Base-by-base conservation (phyloP, 1,139 yeast species). In the Taphrina flavorubra region DNA sequence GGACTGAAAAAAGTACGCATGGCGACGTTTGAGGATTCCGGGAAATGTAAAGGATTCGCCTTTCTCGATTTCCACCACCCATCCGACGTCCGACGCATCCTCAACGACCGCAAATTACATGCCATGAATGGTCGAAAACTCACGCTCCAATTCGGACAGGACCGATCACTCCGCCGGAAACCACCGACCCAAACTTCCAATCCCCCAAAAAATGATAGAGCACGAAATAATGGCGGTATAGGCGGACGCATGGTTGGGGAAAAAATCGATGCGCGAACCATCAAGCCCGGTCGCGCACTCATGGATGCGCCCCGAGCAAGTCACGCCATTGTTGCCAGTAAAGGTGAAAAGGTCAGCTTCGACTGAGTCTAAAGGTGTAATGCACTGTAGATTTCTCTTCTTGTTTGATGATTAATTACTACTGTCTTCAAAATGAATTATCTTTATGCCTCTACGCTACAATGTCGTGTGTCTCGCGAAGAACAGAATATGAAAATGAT, bases 11-110 rank as follows among this genome's bases (percentile, higher is more conserved):
- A 85, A 74, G 86, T 92, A 68, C 85, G 99, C 78, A 92, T 92
- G 96, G 98, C 98, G 1, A 92, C 99, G 8, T 94, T 94, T 78
- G 94, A 94, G 79, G 99, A 94, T 76, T 82, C 90, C 55, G 98
- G 98, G 0, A 92, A 92, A 77, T 94, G 98, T 81, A 94, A 94
- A 78, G 99, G 99, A 1, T 94, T 92, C 81, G 94, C 97, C 0
- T 94, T 94, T 76, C 80, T 94, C 53, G 99, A 94, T 78, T 94
- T 92, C 80, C 84, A 82, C 73, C 88, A 87, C 73, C 89, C 88
- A 72, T 85, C 84, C 40, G 92, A 95, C 3, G 92, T 97, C 56
- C 89, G 96, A 0, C 82, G 83, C 0, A 81, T 94, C 72, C 16
- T 85, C 73, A 94, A 92, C 72, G 85, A 85, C 75, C 85, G 82